phyloP scores from a whole-genome alignment of 1,139 yeast genomes.

The Zygoascus meyerae region DNA sequence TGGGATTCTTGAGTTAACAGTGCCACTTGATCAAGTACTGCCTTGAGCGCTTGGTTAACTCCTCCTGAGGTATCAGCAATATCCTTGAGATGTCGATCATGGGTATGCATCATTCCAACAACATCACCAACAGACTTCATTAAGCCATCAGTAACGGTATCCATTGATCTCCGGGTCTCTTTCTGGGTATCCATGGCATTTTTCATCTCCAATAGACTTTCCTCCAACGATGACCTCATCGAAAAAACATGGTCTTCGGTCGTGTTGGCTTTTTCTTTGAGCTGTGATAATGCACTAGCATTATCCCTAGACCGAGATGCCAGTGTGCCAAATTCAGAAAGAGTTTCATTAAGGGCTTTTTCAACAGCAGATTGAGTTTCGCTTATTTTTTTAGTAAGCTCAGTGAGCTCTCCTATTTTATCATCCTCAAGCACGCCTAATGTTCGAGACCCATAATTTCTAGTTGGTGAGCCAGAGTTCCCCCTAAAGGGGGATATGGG shows the following conservation, averaged over 20 bases:
- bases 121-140: conserved; percentile 23
- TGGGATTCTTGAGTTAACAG: no score
- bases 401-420: conserved; percentile 29
- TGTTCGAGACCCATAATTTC: conserved; percentile 22
- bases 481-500: conserved; percentile 17
- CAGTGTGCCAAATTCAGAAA: conserved; percentile 37
- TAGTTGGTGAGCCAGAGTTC: conserved; percentile 17
- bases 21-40: background rate
- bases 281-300: conserved; percentile 36
- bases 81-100: conserved; percentile 16
- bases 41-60: background rate
- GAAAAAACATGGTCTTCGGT: conserved; percentile 18
- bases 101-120: conserved; percentile 16
- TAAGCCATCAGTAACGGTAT: conserved; percentile 23
- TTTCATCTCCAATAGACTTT: conserved; percentile 18
- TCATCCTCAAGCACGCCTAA: conserved; percentile 28
- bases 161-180: conserved; percentile 22
- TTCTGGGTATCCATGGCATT: conserved; percentile 21
- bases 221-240: conserved; percentile 20
- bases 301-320: conserved; percentile 41
- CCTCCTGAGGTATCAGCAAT: background rate
- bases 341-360: conserved; percentile 36
- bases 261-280: conserved; percentile 25
- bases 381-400: conserved; percentile 28
- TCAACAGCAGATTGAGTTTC: conserved; percentile 31